Evolutionary conservation across 495 filamentous ascomycete species (phyloP).

Genomic region (Oleoguttula mirabilis): DNA sequence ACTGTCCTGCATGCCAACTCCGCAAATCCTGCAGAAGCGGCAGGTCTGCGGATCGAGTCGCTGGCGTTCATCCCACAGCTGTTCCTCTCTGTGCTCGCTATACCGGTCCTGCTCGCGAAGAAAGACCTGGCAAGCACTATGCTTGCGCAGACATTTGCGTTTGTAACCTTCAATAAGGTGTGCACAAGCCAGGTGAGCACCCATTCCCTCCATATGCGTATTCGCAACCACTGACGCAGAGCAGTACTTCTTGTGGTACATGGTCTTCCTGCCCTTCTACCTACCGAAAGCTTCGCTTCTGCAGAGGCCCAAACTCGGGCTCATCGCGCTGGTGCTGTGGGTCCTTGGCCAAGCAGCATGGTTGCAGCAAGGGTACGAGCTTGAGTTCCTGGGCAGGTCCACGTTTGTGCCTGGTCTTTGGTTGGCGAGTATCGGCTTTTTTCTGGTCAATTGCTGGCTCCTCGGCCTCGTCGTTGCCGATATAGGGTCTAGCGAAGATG

Average conservation of each 20-base stretch:
- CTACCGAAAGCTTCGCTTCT: slow-evolving; percentile 68
- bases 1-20: slow-evolving; percentile 78
- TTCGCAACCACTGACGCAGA: neutral
- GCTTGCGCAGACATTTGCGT: slow-evolving; percentile 97
- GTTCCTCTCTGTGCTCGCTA: slow-evolving; percentile 56
- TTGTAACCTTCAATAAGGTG: slow-evolving; percentile 96
- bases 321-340: slow-evolving; percentile 58
- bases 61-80: slow-evolving; percentile 85
- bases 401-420: slow-evolving; percentile 79
- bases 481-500: slow-evolving; percentile 30
- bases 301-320: slow-evolving; percentile 42
- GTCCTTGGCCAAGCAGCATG: slow-evolving; percentile 59
- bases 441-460: slow-evolving; percentile 76
- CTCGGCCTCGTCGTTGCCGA: slow-evolving; percentile 68
- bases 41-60: slow-evolving; percentile 49
- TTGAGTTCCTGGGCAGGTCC: slow-evolving; percentile 81
- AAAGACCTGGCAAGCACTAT: slow-evolving; percentile 72
- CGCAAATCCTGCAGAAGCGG: slow-evolving; percentile 31
- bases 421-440: slow-evolving; percentile 62
- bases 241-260: slow-evolving; percentile 97
- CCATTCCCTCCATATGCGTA: neutral
- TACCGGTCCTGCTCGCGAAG: slow-evolving; percentile 73
- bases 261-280: slow-evolving; percentile 84
- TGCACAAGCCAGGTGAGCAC: slow-evolving; percentile 84
- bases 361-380: slow-evolving; percentile 76